Conservation (phyloP, 2,329 filamentous ascomycete species). For the Cladophialophora bantiana region DNA sequence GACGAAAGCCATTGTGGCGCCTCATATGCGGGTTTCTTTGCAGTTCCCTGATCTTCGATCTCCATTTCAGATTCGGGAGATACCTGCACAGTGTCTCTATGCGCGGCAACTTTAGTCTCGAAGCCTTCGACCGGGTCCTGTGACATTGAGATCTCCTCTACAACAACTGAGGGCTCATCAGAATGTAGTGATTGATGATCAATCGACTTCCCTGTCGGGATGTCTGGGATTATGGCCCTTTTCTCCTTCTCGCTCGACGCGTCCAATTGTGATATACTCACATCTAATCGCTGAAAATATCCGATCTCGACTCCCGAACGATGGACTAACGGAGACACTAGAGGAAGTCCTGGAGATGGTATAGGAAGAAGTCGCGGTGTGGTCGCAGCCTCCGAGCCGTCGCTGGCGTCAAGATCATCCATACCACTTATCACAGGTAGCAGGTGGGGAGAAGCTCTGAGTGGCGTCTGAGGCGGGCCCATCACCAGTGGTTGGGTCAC, state of each 20-base stretch:
- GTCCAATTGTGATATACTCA: slow-evolving; percentile 35
- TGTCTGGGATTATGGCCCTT: neutral
- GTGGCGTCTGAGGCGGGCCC: slow-evolving; percentile 33
- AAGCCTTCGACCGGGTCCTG: neutral
- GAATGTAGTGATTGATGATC: neutral
- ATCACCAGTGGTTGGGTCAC: slow-evolving; percentile 19
- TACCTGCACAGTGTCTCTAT: neutral
- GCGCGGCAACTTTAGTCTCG: neutral
- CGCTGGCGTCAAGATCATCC: slow-evolving; percentile 1
- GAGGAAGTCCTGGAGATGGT: slow-evolving; percentile 49
- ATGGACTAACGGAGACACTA: slow-evolving; percentile 49
- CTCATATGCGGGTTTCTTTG: neutral
- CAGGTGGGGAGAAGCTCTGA: slow-evolving; percentile 11
- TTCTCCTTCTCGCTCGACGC: slow-evolving; percentile 21
- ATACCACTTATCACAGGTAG: neutral
- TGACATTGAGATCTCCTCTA: neutral
- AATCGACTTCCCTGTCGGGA: neutral
- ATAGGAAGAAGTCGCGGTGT: slow-evolving; percentile 50
- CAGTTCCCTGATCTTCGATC: neutral
- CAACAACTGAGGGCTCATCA: slow-evolving; percentile 8
- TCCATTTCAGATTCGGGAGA: neutral
- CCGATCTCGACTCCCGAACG: slow-evolving; percentile 39
- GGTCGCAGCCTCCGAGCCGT: slow-evolving; percentile 17
- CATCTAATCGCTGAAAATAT: slow-evolving; percentile 45
- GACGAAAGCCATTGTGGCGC: slow-evolving; percentile 18